Percentiles rank a stretch among this genome's conserved stretches.
These are phyloP conservation scores for Mycogone perniciosa DNA, from an alignment of 2,329 filamentous ascomycete genomes.

Conservation along the genomic window DNA sequence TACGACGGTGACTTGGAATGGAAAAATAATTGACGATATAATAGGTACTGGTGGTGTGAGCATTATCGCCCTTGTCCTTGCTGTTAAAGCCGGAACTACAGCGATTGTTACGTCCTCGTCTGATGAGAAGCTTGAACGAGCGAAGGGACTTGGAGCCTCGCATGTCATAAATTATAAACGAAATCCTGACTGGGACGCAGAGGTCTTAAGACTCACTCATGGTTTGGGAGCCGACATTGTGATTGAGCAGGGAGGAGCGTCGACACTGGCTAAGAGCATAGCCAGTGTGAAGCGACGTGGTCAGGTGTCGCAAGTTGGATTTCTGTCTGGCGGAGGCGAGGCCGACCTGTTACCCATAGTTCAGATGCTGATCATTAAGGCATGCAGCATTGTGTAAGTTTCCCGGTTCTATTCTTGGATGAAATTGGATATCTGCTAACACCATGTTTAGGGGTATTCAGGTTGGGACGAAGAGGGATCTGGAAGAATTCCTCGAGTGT, in stretches of 20 bases:
- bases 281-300: background rate
- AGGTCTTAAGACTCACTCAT: slow-evolving; percentile 36
- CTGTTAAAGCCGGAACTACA: slow-evolving; percentile 44
- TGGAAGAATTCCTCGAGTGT: slow-evolving; percentile 4
- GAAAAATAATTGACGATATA: background rate
- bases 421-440: background rate
- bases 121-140: slow-evolving; percentile 39
- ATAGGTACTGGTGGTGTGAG: slow-evolving; percentile 36
- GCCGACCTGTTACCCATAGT: slow-evolving; percentile 1
- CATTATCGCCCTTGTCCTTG: slow-evolving; percentile 35
- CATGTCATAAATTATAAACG: slow-evolving; percentile 44
- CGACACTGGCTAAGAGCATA: slow-evolving; percentile 2
- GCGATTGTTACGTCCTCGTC: slow-evolving; percentile 47
- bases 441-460: background rate
- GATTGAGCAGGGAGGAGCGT: slow-evolving; percentile 22
- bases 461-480: slow-evolving; percentile 4
- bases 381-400: slow-evolving; percentile 7
- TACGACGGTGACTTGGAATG: background rate
- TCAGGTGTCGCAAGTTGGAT: slow-evolving; percentile 9
- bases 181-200: slow-evolving; percentile 39
- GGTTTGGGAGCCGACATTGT: slow-evolving; percentile 43
- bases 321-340: slow-evolving; percentile 1
- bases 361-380: slow-evolving; percentile 2
- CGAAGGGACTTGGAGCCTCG: slow-evolving; percentile 20
- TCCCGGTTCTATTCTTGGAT: too few species aligned